These are phyloP conservation scores for Tylopilus sp. DNA, from an alignment of 768 basidiomycete genomes.

Conservation along the genomic window DNA sequence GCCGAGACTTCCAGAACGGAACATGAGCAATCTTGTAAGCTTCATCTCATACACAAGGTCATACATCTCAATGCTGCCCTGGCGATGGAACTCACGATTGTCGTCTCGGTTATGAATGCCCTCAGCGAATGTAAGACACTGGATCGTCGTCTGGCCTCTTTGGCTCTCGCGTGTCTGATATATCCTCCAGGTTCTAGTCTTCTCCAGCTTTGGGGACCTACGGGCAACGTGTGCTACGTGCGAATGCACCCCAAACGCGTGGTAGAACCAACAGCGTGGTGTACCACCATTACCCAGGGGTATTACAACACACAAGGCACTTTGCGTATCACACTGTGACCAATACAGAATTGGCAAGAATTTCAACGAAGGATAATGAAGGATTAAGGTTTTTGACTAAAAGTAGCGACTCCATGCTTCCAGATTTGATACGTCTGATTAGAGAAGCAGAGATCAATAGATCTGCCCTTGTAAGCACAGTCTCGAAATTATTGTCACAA, in stretches of 20 bases:
- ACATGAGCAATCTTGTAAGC: conserved; percentile 18
- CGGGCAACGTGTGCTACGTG: conserved; percentile 19
- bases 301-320: conserved; percentile 12
- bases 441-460: conserved; percentile 14
- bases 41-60: conserved; percentile 1
- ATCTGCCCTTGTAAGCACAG: conserved; percentile 14
- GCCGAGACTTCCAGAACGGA: conserved; percentile 25
- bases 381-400: conserved; percentile 30
- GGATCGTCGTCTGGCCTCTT: neutral
- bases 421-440: conserved; percentile 20
- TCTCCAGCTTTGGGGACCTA: conserved; percentile 1
- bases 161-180: neutral
- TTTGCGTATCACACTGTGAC: conserved; percentile 18
- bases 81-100: neutral
- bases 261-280: conserved; percentile 5
- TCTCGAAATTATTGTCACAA: conserved; percentile 1
- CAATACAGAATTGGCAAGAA: conserved; percentile 17
- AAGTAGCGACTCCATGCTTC: conserved; percentile 22
- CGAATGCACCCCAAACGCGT: conserved; percentile 8
- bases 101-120: conserved; percentile 5
- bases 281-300: conserved; percentile 13
- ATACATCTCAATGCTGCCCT: neutral
- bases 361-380: conserved; percentile 11
- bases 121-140: conserved; percentile 2
- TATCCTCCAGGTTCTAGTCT: neutral